phyloP scores from a whole-genome alignment of 805 yeast species.

The Kuraishia molischiana region DNA sequence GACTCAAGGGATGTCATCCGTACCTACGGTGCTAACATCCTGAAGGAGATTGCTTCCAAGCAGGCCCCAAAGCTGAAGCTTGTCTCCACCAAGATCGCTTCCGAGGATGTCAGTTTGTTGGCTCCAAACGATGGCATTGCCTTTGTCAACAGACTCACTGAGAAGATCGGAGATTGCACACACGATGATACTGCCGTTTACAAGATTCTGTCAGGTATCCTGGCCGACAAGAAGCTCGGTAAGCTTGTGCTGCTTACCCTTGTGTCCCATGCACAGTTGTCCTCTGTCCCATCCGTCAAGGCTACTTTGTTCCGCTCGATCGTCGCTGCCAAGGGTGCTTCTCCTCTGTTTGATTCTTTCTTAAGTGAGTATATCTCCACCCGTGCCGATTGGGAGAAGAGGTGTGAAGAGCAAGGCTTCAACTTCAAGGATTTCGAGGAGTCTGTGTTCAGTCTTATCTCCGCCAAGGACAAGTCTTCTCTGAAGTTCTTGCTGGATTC shows the following conservation, averaged over 20 bases:
- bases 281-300: constrained; percentile 48
- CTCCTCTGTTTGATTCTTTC: constrained; percentile 36
- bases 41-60: constrained; percentile 27
- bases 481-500: constrained; percentile 47
- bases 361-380: constrained; percentile 32
- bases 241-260: constrained; percentile 52
- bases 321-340: constrained; percentile 31
- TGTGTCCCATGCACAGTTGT: constrained; percentile 52
- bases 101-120: constrained; percentile 5
- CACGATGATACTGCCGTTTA: background rate
- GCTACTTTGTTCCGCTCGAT: constrained; percentile 35
- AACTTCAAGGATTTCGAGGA: constrained; percentile 46
- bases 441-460: constrained; percentile 47
- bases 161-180: constrained; percentile 5
- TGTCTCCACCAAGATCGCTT: constrained; percentile 34
- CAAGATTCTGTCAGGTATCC: constrained; percentile 8
- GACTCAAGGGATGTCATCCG: constrained; percentile 45
- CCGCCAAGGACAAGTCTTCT: constrained; percentile 47
- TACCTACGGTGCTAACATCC: constrained; percentile 25
- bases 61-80: constrained; percentile 27
- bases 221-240: constrained; percentile 46
- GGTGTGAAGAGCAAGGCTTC: constrained; percentile 38
- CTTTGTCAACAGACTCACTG: constrained; percentile 29
- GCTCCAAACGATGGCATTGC: constrained; percentile 49
- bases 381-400: constrained; percentile 34